These are phyloP conservation scores for Xylariomycetidae sp. DNA, from an alignment of 2,329 filamentous ascomycete genomes.

Conservation along the genomic window DNA sequence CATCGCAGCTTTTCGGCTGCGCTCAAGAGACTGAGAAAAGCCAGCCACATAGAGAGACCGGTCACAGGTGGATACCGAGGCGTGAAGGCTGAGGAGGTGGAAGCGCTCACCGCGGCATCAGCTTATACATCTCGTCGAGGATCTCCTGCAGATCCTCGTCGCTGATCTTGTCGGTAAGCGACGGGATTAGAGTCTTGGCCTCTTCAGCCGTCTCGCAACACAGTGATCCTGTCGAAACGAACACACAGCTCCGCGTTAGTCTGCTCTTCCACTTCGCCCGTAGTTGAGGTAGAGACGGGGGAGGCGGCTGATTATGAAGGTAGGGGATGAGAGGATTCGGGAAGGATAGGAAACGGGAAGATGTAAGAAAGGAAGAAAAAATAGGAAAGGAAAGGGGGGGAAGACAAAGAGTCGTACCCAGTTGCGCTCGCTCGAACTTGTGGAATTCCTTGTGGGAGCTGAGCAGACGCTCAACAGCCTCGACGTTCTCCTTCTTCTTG, in stretches of 20 bases:
- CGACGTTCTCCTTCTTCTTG: slow-evolving; percentile 89
- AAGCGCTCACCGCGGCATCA: slow-evolving; percentile 35
- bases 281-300: no score
- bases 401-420: slow-evolving; percentile 57
- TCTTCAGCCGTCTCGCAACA: slow-evolving; percentile 92
- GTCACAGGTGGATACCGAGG: no score
- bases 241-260: no score
- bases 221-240: slow-evolving; percentile 87
- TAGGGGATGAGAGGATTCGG: background rate
- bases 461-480: slow-evolving; percentile 85
- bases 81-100: no score
- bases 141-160: slow-evolving; percentile 85
- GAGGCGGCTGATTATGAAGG: no score
- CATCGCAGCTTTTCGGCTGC: no score
- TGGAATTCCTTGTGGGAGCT: slow-evolving; percentile 74
- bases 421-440: slow-evolving; percentile 88
- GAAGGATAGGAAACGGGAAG: background rate
- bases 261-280: no score
- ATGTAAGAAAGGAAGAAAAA: background rate
- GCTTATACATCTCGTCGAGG: slow-evolving; percentile 83
- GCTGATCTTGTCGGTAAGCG: slow-evolving; percentile 77
- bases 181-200: slow-evolving; percentile 92
- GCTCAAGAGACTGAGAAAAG: no score
- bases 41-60: no score
- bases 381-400: background rate